Percentiles rank a stretch among this genome's conserved stretches.
Evolutionary conservation across 768 basidiomycete genomes (phyloP).

Genomic region (Suillus occidentalis): DNA sequence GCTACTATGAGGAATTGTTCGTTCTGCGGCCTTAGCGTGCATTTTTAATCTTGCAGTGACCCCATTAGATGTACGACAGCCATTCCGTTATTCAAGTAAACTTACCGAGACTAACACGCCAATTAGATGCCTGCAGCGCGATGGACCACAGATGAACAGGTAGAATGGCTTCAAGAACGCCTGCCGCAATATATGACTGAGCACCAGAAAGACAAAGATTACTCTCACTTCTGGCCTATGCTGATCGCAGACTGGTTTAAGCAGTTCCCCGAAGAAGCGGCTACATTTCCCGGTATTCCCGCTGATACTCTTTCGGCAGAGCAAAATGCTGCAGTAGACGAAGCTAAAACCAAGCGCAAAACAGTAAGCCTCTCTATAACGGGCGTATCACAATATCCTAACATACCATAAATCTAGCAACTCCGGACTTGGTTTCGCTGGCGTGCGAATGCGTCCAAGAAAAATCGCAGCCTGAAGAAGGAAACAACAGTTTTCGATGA

Average conservation of each 20-base stretch:
- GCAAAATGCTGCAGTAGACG: not conserved
- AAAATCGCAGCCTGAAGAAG: not conserved
- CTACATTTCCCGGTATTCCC: not conserved
- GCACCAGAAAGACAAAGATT: not conserved
- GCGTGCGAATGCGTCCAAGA: not conserved
- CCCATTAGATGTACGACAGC: not conserved
- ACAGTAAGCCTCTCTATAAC: not conserved
- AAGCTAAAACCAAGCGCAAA: not conserved
- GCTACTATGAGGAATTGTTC: not conserved
- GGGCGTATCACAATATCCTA: not conserved
- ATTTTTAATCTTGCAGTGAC: not conserved
- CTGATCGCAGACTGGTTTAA: not conserved
- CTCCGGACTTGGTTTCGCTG: conserved; percentile 7
- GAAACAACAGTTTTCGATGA: not conserved
- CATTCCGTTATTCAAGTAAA: not conserved
- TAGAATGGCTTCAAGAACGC: not conserved
- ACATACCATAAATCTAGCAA: not conserved
- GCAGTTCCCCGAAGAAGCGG: not conserved
- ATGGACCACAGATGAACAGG: not conserved
- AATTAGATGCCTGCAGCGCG: not conserved
- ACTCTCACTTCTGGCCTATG: not conserved
- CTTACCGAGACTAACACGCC: not conserved
- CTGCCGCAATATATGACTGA: not conserved
- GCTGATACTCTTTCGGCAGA: not conserved
- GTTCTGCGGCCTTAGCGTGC: not conserved